A percentile compares a stretch with the other conserved stretches of the same genome.
phyloP scores from a whole-genome alignment of 1,139 yeast genomes.

The Pichia sp. region DNA sequence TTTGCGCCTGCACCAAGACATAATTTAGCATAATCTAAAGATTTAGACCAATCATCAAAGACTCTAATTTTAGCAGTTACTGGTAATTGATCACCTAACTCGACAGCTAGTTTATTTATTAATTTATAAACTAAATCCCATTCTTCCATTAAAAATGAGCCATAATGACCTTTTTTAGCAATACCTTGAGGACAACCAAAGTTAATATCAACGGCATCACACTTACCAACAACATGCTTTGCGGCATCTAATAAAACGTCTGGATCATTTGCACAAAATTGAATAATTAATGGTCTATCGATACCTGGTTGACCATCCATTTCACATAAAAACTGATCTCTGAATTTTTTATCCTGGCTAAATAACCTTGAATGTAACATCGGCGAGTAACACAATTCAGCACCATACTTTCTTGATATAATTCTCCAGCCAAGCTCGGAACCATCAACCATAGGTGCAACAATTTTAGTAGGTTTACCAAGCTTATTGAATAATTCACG shows the following conservation, averaged over 20 bases:
- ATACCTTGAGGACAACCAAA: slow-evolving; percentile 98
- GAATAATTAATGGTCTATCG: slow-evolving; percentile 85
- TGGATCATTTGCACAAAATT: slow-evolving; percentile 95
- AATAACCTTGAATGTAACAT: slow-evolving; percentile 93
- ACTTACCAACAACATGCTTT: slow-evolving; percentile 63
- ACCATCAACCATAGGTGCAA: slow-evolving; percentile 99
- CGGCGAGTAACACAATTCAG: slow-evolving; percentile 90
- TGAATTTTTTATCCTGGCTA: slow-evolving; percentile 75
- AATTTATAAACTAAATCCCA: slow-evolving; percentile 77
- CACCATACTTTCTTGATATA: slow-evolving; percentile 81
- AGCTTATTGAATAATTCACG: slow-evolving; percentile 62
- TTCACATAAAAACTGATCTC: slow-evolving; percentile 68
- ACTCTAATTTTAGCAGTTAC: slow-evolving; percentile 95
- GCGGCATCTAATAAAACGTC: slow-evolving; percentile 80
- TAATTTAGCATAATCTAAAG: slow-evolving; percentile 82
- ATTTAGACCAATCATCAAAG: slow-evolving; percentile 77
- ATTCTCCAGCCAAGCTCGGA: slow-evolving; percentile 95
- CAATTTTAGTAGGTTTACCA: slow-evolving; percentile 74
- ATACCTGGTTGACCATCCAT: slow-evolving; percentile 60
- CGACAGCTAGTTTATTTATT: slow-evolving; percentile 65
- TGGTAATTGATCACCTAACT: slow-evolving; percentile 57
- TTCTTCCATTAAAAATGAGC: slow-evolving; percentile 94
- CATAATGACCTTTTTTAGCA: slow-evolving; percentile 90
- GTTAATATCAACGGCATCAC: slow-evolving; percentile 94
- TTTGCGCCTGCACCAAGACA: slow-evolving; percentile 95